These are phyloP conservation scores for Haplosporangium sp. DNA, from an alignment of 371 early-diverging fungal genomes.

Conservation along the genomic window DNA sequence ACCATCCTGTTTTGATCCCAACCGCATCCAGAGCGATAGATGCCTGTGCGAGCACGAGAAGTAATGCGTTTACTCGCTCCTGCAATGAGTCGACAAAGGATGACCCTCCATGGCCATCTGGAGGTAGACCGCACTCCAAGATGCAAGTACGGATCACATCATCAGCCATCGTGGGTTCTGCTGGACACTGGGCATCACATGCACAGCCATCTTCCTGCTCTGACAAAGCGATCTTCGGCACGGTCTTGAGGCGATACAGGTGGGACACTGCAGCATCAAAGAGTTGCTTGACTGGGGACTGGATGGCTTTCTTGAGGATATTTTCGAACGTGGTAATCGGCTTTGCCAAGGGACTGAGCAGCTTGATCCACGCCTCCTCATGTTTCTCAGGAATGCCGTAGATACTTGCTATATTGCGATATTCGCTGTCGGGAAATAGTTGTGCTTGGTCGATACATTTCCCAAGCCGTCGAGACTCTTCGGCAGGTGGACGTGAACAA, in stretches of 20 bases:
- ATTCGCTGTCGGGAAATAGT: neutral
- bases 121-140: slow-evolving; percentile 1
- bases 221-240: neutral
- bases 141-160: neutral
- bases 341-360: neutral
- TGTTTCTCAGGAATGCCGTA: neutral
- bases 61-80: neutral
- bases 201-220: neutral
- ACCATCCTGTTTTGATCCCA: slow-evolving; percentile 33
- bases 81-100: slow-evolving; percentile 1
- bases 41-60: slow-evolving; percentile 5
- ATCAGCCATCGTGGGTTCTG: neutral
- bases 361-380: neutral
- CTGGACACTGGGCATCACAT: neutral
- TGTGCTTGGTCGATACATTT: neutral
- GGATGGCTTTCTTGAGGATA: no score
- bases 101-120: slow-evolving; percentile 4
- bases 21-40: slow-evolving; percentile 2
- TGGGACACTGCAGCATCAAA: neutral
- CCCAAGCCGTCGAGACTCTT: no score
- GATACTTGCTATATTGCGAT: neutral
- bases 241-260: neutral
- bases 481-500: no score
- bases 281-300: neutral
- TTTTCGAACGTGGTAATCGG: no score